Conservation (phyloP, 2,329 filamentous ascomycete species). For the Seiridium unicorne region DNA sequence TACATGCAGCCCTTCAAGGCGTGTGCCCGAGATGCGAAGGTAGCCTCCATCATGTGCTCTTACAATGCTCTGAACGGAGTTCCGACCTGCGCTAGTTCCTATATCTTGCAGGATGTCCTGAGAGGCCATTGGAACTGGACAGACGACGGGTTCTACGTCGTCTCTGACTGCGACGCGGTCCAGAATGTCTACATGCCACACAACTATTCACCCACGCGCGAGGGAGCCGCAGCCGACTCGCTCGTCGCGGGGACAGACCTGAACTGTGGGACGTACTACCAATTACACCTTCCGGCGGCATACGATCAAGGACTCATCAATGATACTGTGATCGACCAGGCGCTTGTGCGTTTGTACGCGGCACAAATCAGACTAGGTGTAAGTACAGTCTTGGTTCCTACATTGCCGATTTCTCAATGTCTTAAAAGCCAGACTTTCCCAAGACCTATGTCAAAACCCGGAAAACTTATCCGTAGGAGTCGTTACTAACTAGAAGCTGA, state of each 20-base stretch:
- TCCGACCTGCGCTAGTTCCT: conserved; percentile 61
- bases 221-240: conserved; percentile 29
- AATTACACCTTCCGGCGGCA: conserved; percentile 22
- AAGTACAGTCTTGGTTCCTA: too few relatives aligned
- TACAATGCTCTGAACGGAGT: conserved; percentile 66
- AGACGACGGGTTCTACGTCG: conserved; percentile 59
- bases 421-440: not conserved
- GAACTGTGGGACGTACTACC: conserved; percentile 26
- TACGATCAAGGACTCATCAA: conserved; percentile 27
- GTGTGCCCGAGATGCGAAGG: conserved; percentile 55
- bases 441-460: too few relatives aligned
- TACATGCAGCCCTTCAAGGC: conserved; percentile 64
- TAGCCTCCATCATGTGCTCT: conserved; percentile 59
- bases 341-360: conserved; percentile 26
- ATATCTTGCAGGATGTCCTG: conserved; percentile 62
- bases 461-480: too few relatives aligned
- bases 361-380: conserved; percentile 25
- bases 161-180: conserved; percentile 64
- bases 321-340: conserved; percentile 22
- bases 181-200: conserved; percentile 51
- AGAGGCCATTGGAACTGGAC: conserved; percentile 66
- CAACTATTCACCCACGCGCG: conserved; percentile 28
- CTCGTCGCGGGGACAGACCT: conserved; percentile 35
- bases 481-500: too few relatives aligned
- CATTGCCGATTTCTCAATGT: too few relatives aligned